These are phyloP conservation scores for Lipomyces anomalus DNA, from an alignment of 805 yeast genomes.

Conservation along the genomic window DNA sequence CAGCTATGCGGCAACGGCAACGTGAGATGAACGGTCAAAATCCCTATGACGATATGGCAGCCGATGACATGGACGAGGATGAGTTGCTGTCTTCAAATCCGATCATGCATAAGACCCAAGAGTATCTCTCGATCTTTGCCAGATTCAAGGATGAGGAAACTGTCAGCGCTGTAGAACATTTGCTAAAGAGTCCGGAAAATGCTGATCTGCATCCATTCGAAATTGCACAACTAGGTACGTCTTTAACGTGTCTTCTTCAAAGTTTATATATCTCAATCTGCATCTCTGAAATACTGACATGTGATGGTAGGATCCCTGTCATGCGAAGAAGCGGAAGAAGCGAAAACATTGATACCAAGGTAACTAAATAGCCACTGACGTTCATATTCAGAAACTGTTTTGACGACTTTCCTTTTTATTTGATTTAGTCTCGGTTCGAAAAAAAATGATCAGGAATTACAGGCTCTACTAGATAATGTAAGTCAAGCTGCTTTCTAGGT, in stretches of 20 bases:
- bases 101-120: slow-evolving; percentile 85
- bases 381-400: background rate
- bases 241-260: background rate
- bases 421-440: slow-evolving; percentile 59
- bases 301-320: slow-evolving; percentile 80
- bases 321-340: slow-evolving; percentile 96
- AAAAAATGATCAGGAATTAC: slow-evolving; percentile 80
- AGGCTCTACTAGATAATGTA: slow-evolving; percentile 79
- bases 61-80: slow-evolving; percentile 34
- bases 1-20: slow-evolving; percentile 74
- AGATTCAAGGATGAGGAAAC: slow-evolving; percentile 90
- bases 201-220: slow-evolving; percentile 88
- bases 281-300: background rate
- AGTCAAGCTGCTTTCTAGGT: no score
- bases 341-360: slow-evolving; percentile 80
- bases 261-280: background rate
- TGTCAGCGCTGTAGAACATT: slow-evolving; percentile 85
- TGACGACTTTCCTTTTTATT: background rate
- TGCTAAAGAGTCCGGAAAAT: slow-evolving; percentile 68
- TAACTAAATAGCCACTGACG: slow-evolving; percentile 4
- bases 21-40: slow-evolving; percentile 41
- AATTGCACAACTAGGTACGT: slow-evolving; percentile 66
- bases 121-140: slow-evolving; percentile 76
- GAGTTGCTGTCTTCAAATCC: slow-evolving; percentile 29
- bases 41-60: slow-evolving; percentile 32